These are phyloP conservation scores for Cyamopsis tetragonoloba DNA, from an alignment of 306 rosid species.

Conservation along the genomic window DNA sequence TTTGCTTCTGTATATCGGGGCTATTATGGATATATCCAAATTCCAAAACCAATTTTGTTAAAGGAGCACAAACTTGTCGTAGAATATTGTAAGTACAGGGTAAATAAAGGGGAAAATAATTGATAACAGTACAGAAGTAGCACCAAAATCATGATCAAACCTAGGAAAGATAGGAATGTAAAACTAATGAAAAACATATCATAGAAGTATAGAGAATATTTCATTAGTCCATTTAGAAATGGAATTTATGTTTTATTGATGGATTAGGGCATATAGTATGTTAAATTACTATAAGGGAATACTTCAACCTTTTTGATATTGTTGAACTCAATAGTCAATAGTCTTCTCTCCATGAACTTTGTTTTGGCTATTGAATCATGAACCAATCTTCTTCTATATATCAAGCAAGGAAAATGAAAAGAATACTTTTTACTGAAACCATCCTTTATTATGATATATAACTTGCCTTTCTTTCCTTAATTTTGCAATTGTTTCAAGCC, in stretches of 20 bases:
- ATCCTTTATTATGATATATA: slow-evolving; percentile 12
- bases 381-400: neutral
- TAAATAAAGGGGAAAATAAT: neutral
- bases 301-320: neutral
- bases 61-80: neutral
- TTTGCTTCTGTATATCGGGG: slow-evolving; percentile 24
- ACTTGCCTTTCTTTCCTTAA: neutral
- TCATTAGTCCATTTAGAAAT: slow-evolving; percentile 1
- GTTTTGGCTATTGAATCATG: neutral
- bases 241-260: neutral
- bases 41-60: slow-evolving; percentile 4
- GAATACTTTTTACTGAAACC: neutral
- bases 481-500: neutral
- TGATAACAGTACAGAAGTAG: neutral
- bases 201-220: neutral
- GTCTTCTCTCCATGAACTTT: neutral
- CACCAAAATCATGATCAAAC: slow-evolving; percentile 16
- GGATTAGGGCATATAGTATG: slow-evolving; percentile 16
- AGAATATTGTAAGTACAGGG: slow-evolving; percentile 17
- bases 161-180: neutral
- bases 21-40: slow-evolving; percentile 14
- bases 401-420: slow-evolving; percentile 8
- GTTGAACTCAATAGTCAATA: slow-evolving; percentile 1
- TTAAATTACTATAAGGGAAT: neutral
- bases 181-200: neutral